Conservation (phyloP, 2,329 filamentous ascomycete genomes). For the Pezicula carpinea region DNA sequence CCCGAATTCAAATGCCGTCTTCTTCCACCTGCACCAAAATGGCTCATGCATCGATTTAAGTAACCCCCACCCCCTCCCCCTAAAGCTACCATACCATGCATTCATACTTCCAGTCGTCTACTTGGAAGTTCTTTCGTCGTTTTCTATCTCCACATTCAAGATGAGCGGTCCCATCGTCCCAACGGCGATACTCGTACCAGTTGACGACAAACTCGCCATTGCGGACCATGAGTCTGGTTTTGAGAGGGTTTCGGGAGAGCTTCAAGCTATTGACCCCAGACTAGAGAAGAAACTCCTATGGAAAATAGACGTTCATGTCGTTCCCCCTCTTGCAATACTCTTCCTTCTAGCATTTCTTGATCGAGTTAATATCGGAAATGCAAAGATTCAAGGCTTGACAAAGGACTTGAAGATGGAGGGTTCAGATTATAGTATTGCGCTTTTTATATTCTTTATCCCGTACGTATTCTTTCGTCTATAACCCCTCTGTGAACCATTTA, state of each 20-base stretch:
- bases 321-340: slow-evolving; percentile 49
- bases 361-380: slow-evolving; percentile 75
- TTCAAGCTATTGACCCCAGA: slow-evolving; percentile 21
- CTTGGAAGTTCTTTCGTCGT: no score
- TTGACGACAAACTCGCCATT: slow-evolving; percentile 44
- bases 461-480: slow-evolving; percentile 1
- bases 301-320: slow-evolving; percentile 19
- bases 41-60: no score
- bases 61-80: no score
- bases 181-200: slow-evolving; percentile 34
- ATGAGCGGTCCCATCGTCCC: no score
- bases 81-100: no score
- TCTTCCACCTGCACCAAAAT: no score
- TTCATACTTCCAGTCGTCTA: no score
- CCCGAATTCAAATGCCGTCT: no score
- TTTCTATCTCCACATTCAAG: no score
- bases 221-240: slow-evolving; percentile 45
- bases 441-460: slow-evolving; percentile 30
- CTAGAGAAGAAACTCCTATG: slow-evolving; percentile 13
- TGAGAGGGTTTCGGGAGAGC: no score
- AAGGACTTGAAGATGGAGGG: slow-evolving; percentile 52
- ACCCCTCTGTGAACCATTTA: no score
- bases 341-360: slow-evolving; percentile 71
- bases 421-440: slow-evolving; percentile 45
- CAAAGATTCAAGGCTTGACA: slow-evolving; percentile 62